phyloP scores from a whole-genome alignment of 441 rosid species.

The Croton laevigatus region DNA sequence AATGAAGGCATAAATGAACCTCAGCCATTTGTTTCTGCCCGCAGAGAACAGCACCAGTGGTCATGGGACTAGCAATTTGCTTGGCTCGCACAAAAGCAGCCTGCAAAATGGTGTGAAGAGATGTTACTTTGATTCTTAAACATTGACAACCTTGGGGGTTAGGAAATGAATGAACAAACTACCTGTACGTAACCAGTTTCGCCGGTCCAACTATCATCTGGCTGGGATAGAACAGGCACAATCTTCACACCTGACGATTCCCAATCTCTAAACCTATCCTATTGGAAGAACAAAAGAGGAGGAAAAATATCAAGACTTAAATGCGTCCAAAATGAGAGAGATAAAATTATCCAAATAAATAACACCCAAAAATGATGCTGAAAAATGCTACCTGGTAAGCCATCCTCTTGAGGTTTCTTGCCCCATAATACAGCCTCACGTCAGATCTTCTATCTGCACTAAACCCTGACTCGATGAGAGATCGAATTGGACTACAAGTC shows the following conservation, averaged over 20 bases:
- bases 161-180: constrained; percentile 8
- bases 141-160: background rate
- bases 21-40: constrained; percentile 98
- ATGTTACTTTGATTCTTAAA: background rate
- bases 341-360: background rate
- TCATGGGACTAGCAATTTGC: constrained; percentile 44
- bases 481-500: constrained; percentile 73
- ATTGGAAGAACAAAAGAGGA: constrained; percentile 9
- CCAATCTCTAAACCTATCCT: constrained; percentile 95
- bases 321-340: background rate
- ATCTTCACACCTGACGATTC: constrained; percentile 84
- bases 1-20: constrained; percentile 38
- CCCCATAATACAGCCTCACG: constrained; percentile 91
- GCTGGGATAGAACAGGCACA: constrained; percentile 82
- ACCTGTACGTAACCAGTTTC: constrained; percentile 96
- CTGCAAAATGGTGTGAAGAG: constrained; percentile 33
- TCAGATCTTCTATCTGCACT: constrained; percentile 70
- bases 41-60: constrained; percentile 79
- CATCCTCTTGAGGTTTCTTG: constrained; percentile 87
- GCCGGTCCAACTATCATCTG: constrained; percentile 77
- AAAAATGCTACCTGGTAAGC: constrained; percentile 67
- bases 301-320: background rate
- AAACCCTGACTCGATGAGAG: constrained; percentile 88
- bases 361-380: background rate
- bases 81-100: constrained; percentile 83